Evolutionary conservation across 2,329 filamentous ascomycete genomes (phyloP).

Genomic region (Aspergillus flavus): DNA sequence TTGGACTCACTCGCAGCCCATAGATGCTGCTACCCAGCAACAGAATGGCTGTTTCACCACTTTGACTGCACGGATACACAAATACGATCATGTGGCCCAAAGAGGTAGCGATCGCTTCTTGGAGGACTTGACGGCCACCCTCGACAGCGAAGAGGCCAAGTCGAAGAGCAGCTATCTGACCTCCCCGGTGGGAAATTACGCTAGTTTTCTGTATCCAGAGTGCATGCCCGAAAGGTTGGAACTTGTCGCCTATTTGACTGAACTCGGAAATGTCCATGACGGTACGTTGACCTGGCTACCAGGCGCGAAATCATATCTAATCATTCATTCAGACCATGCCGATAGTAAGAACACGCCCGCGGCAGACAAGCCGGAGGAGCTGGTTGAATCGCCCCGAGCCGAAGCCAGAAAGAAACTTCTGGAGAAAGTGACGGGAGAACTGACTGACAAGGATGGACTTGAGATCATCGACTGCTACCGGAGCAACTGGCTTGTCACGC

Average conservation of each 20-base stretch:
- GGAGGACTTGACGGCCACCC: slow-evolving; percentile 12
- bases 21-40: slow-evolving; percentile 8
- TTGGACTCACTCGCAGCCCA: slow-evolving; percentile 13
- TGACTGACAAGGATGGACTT: slow-evolving; percentile 16
- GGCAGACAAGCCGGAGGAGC: slow-evolving; percentile 7
- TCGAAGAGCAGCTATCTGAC: slow-evolving; percentile 13
- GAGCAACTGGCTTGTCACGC: slow-evolving; percentile 16
- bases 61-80: slow-evolving; percentile 13
- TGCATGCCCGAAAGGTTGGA: slow-evolving; percentile 16
- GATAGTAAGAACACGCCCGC: slow-evolving; percentile 2
- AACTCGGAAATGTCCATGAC: slow-evolving; percentile 14
- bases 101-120: slow-evolving; percentile 16
- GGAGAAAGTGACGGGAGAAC: slow-evolving; percentile 11
- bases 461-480: slow-evolving; percentile 19
- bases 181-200: slow-evolving; percentile 17
- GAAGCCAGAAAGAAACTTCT: slow-evolving; percentile 12
- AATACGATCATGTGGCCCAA: slow-evolving; percentile 19
- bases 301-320: background rate
- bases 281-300: slow-evolving; percentile 5
- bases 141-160: slow-evolving; percentile 7
- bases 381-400: slow-evolving; percentile 11
- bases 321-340: background rate
- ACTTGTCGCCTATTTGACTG: slow-evolving; percentile 15
- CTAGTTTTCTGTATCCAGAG: slow-evolving; percentile 17
- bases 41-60: slow-evolving; percentile 15